Conservation (phyloP, 139 green algal species). For the Chlorella sorokiniana region DNA sequence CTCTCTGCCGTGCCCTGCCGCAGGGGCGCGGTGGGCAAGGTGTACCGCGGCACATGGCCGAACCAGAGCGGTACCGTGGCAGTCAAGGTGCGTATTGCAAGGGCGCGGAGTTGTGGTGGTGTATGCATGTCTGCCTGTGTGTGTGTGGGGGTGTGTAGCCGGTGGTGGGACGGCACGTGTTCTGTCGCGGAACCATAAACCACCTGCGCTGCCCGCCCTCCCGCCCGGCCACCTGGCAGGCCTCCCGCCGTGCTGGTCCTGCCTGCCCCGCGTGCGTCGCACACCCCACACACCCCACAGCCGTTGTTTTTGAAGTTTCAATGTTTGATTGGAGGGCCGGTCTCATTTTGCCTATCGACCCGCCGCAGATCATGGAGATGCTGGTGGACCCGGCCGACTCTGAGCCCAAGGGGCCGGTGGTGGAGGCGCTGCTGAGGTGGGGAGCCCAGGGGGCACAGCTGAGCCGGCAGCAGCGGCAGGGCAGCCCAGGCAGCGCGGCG, state of each 20-base stretch:
- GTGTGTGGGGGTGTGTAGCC: background rate
- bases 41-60: slow-evolving; percentile 5
- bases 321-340: no score
- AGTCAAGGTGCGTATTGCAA: background rate
- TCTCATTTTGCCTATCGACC: no score
- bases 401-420: background rate
- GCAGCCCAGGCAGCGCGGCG: no score
- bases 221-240: no score
- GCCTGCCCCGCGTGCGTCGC: no score
- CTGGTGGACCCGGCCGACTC: background rate
- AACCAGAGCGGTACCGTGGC: background rate
- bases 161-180: background rate
- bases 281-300: no score
- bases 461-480: no score
- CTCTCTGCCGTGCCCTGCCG: background rate
- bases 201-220: no score
- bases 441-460: no score
- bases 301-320: no score
- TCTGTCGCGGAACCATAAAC: no score
- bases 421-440: slow-evolving; percentile 22
- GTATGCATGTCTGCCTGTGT: background rate
- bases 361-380: slow-evolving; percentile 7
- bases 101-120: background rate
- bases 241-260: no score
- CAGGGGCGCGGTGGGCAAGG: slow-evolving; percentile 1